A percentile compares a stretch with the other conserved stretches of the same genome.
phyloP scores from a whole-genome alignment of 306 rosid genomes.

The Ziziphus jujuba region DNA sequence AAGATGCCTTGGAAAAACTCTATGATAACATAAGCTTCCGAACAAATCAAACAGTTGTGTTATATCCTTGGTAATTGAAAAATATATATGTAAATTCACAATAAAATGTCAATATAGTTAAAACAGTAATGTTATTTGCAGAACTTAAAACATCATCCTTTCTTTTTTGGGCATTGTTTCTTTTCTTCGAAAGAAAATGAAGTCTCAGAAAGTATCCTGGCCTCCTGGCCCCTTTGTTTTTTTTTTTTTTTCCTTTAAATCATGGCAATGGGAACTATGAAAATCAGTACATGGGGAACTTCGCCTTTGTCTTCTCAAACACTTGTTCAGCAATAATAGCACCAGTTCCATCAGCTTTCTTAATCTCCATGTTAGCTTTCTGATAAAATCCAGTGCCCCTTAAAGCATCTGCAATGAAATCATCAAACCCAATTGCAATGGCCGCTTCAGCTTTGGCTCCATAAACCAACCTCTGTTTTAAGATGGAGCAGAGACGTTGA shows the following conservation, averaged over 20 bases:
- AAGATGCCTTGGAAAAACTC: not conserved
- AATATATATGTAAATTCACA: not conserved
- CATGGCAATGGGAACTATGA: not conserved
- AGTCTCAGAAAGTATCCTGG: slow-evolving; percentile 6
- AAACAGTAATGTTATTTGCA: not conserved
- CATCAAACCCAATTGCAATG: slow-evolving; percentile 74
- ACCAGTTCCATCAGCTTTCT: slow-evolving; percentile 74
- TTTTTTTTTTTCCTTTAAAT: not conserved
- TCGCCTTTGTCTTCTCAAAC: slow-evolving; percentile 77
- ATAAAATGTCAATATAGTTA: not conserved
- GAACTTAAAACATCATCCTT: not conserved
- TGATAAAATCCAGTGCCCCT: slow-evolving; percentile 74
- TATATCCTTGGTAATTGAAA: not conserved
- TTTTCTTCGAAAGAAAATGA: not conserved
- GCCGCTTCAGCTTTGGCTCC: slow-evolving; percentile 94
- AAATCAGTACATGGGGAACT: slow-evolving; percentile 50
- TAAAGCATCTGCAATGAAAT: slow-evolving; percentile 76
- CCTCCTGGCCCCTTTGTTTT: too few relatives aligned
- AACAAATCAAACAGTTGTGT: not conserved
- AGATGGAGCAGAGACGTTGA: not conserved
- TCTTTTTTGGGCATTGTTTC: not conserved
- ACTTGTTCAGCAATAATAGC: slow-evolving; percentile 86
- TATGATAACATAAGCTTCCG: not conserved
- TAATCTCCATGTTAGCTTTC: slow-evolving; percentile 80
- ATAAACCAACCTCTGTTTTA: slow-evolving; percentile 80